phyloP scores from a whole-genome alignment of 805 yeast species.

The Yarrowia sp. region DNA sequence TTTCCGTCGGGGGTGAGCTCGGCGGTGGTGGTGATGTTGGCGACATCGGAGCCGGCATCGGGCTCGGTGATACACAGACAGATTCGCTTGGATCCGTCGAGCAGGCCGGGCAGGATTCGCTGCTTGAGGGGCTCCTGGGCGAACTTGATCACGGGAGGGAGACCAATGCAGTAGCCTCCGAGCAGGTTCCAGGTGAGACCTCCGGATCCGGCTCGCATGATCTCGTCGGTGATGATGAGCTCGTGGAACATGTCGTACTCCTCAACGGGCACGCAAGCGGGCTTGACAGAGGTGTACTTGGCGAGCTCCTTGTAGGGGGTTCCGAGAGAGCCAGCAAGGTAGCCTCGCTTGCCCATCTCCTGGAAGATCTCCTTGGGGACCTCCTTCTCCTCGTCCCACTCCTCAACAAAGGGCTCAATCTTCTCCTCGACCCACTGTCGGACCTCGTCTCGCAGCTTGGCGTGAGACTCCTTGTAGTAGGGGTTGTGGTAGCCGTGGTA shows the following conservation, averaged over 20 bases:
- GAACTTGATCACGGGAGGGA: slow-evolving; percentile 43
- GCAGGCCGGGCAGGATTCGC: slow-evolving; percentile 42
- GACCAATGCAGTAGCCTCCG: slow-evolving; percentile 45
- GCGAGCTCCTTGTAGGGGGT: slow-evolving; percentile 38
- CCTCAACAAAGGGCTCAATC: slow-evolving; percentile 44
- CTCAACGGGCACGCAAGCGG: slow-evolving; percentile 42
- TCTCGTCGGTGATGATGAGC: slow-evolving; percentile 42
- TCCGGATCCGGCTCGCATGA: slow-evolving; percentile 44
- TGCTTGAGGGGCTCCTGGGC: slow-evolving; percentile 38
- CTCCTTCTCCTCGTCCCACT: slow-evolving; percentile 44
- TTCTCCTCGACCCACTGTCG: slow-evolving; percentile 43
- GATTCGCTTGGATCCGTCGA: slow-evolving; percentile 42
- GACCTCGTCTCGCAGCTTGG: slow-evolving; percentile 43
- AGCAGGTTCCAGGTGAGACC: slow-evolving; percentile 44
- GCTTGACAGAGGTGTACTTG: slow-evolving; percentile 41
- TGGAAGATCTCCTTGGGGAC: slow-evolving; percentile 38
- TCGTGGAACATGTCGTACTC: slow-evolving; percentile 45
- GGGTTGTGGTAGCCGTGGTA: slow-evolving; percentile 43
- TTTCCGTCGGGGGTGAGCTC: slow-evolving; percentile 42
- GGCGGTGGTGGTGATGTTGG: slow-evolving; percentile 44
- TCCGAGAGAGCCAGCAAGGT: slow-evolving; percentile 43
- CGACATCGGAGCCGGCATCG: slow-evolving; percentile 47
- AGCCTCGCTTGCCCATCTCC: slow-evolving; percentile 44
- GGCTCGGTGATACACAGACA: slow-evolving; percentile 47
- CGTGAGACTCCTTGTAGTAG: slow-evolving; percentile 44